Evolutionary conservation across 805 yeast genomes (phyloP).

Genomic region (Ogataea ramenticola): DNA sequence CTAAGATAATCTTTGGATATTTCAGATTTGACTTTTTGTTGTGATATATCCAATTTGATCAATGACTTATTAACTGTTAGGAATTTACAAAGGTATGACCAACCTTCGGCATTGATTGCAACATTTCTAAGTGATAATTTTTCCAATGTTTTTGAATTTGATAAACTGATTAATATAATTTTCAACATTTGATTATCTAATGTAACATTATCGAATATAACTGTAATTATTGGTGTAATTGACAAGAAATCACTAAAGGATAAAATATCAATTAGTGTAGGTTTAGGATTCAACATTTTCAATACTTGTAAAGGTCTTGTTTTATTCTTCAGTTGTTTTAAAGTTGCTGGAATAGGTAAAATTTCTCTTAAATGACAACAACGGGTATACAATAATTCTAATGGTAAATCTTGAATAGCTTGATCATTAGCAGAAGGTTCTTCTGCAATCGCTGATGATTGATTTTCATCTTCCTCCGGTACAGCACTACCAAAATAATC

Average conservation of each 20-base stretch:
- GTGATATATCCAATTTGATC: constrained; percentile 49
- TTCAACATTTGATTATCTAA: constrained; percentile 48
- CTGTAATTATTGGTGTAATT: constrained; percentile 46
- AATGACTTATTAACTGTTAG: constrained; percentile 34
- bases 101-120: constrained; percentile 44
- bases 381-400: constrained; percentile 43
- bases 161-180: constrained; percentile 39
- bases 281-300: constrained; percentile 50
- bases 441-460: constrained; percentile 10
- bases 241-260: constrained; percentile 53
- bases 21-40: constrained; percentile 43
- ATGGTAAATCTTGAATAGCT: constrained; percentile 22
- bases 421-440: constrained; percentile 26
- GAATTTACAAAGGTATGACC: constrained; percentile 45
- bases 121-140: constrained; percentile 49
- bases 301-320: constrained; percentile 45
- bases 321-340: constrained; percentile 47
- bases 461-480: constrained; percentile 1
- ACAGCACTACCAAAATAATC: constrained; percentile 23
- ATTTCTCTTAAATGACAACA: constrained; percentile 44
- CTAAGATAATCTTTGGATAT: constrained; percentile 31
- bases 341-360: constrained; percentile 42
- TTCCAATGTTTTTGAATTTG: constrained; percentile 36
- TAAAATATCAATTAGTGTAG: constrained; percentile 48
- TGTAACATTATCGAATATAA: constrained; percentile 51